phyloP scores from a whole-genome alignment of 495 filamentous ascomycete species.

The Tuber umbilicatum region DNA sequence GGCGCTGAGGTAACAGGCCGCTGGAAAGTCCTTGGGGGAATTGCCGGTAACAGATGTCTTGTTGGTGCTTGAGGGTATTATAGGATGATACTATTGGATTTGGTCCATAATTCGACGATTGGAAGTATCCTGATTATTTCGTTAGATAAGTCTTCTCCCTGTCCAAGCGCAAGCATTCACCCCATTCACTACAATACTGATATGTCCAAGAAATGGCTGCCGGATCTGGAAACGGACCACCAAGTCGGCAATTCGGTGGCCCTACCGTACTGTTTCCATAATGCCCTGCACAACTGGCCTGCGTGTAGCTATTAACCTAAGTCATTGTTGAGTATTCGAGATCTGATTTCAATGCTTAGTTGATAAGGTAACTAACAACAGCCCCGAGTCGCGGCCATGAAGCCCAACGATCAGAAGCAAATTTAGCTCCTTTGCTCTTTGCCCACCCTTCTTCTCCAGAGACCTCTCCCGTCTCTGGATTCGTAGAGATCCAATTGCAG shows the following conservation, averaged over 20 bases:
- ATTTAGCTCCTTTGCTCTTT: conserved; percentile 36
- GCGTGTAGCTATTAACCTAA: conserved; percentile 36
- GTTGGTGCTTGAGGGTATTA: conserved; percentile 50
- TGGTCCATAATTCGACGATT: conserved; percentile 47
- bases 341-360: conserved; percentile 23
- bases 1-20: conserved; percentile 47
- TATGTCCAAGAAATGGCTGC: conserved; percentile 52
- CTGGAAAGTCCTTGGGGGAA: conserved; percentile 49
- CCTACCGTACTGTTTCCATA: conserved; percentile 25
- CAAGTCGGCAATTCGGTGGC: conserved; percentile 45
- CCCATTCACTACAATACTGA: conserved; percentile 59
- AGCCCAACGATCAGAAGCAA: conserved; percentile 48
- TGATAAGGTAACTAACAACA: conserved; percentile 45
- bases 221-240: conserved; percentile 42
- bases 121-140: conserved; percentile 45
- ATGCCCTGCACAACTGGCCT: conserved; percentile 39
- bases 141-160: not conserved
- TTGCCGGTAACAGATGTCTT: conserved; percentile 50
- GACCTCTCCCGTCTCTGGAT: conserved; percentile 19
- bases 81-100: conserved; percentile 51
- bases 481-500: conserved; percentile 26
- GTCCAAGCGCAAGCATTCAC: not conserved
- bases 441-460: conserved; percentile 23
- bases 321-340: not conserved
- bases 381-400: conserved; percentile 46